phyloP scores from a whole-genome alignment of 106 monocot species.

The Dioscorea alata region DNA sequence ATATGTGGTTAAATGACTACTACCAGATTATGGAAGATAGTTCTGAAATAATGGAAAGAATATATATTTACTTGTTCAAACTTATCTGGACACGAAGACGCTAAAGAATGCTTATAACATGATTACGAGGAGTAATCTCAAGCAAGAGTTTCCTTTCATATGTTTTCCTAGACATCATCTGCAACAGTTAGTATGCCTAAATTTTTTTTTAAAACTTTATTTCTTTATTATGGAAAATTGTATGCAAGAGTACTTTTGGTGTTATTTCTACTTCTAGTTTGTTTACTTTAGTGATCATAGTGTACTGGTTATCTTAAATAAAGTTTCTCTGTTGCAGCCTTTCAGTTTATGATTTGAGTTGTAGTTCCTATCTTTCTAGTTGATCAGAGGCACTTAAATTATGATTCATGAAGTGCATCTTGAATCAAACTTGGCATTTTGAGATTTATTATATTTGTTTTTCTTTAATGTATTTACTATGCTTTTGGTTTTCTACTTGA shows the following conservation, averaged over 20 bases:
- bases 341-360: neutral
- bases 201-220: constrained; percentile 14
- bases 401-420: neutral
- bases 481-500: constrained; percentile 5
- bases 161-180: neutral
- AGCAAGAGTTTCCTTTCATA: constrained; percentile 52
- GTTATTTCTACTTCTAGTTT: too few relatives aligned
- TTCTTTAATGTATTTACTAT: neutral
- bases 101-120: constrained; percentile 78
- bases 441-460: neutral
- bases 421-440: neutral
- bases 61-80: constrained; percentile 60
- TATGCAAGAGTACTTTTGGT: too few relatives aligned
- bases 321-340: neutral
- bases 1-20: too few relatives aligned
- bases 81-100: constrained; percentile 85
- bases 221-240: too few relatives aligned
- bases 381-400: neutral
- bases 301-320: neutral
- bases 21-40: too few relatives aligned
- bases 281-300: neutral
- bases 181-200: too few relatives aligned
- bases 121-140: constrained; percentile 64
- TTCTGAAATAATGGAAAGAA: too few relatives aligned
- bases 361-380: neutral